phyloP scores from a whole-genome alignment of 2,329 filamentous ascomycete genomes.

The Fusarium sublunatum region DNA sequence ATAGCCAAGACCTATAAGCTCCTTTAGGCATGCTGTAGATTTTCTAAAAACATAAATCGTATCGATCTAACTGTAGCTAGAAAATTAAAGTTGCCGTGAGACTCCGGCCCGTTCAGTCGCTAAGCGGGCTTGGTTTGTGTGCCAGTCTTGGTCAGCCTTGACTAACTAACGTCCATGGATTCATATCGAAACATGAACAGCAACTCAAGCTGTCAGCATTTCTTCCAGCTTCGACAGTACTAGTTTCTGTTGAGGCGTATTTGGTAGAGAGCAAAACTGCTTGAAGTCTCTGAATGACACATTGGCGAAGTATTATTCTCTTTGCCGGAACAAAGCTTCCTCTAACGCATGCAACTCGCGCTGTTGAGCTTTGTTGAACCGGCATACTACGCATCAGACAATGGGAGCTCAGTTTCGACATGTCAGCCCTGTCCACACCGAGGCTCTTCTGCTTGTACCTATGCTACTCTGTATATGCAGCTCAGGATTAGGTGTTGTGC shows the following conservation, averaged over 20 bases:
- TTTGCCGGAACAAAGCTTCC: constrained; percentile 5
- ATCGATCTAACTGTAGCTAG: background rate
- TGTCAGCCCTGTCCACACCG: constrained; percentile 25
- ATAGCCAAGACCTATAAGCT: background rate
- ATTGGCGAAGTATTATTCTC: background rate
- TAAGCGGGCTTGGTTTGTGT: background rate
- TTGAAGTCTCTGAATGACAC: background rate
- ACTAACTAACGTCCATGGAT: constrained; percentile 4
- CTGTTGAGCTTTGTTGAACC: constrained; percentile 9
- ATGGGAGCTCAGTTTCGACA: background rate
- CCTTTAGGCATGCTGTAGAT: background rate
- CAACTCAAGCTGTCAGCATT: constrained; percentile 6
- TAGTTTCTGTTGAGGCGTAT: background rate
- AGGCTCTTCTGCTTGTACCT: constrained; percentile 14
- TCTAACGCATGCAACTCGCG: background rate
- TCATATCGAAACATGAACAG: background rate
- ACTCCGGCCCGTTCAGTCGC: constrained; percentile 3
- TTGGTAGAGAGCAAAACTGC: background rate
- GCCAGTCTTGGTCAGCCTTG: constrained; percentile 9
- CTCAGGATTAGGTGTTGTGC: constrained; percentile 6
- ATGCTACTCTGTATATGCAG: constrained; percentile 18
- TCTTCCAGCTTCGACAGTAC: background rate
- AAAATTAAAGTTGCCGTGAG: background rate
- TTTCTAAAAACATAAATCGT: background rate
- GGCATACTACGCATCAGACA: constrained; percentile 8